phyloP scores from a whole-genome alignment of 78 protist species.

The Mastigamoeba balamuthi region DNA sequence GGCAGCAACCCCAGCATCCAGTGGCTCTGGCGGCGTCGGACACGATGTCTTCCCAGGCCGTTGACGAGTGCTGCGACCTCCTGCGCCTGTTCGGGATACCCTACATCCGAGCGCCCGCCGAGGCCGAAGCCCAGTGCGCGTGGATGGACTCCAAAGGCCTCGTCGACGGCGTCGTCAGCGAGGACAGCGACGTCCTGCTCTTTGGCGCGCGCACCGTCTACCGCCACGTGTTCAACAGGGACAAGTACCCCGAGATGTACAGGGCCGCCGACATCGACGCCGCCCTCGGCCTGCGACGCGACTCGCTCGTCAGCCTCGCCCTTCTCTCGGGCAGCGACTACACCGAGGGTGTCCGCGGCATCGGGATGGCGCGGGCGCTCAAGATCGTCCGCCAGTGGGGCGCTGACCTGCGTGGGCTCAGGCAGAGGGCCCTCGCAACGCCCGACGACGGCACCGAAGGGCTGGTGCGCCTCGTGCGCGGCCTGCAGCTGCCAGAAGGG shows the following conservation, averaged over 20 bases:
- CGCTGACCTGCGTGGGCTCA: neutral
- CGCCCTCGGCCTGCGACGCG: neutral
- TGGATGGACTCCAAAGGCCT: neutral
- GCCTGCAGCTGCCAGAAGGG: neutral
- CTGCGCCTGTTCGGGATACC: constrained; percentile 48
- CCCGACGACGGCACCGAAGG: neutral
- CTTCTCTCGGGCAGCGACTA: constrained; percentile 58
- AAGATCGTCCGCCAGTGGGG: constrained; percentile 2
- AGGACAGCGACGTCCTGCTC: constrained; percentile 49
- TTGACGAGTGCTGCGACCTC: neutral
- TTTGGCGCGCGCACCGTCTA: constrained; percentile 44
- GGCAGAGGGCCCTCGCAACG: neutral
- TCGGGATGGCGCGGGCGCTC: constrained; percentile 33
- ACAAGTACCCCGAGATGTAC: neutral
- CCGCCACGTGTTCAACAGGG: neutral
- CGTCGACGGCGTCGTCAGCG: constrained; percentile 32
- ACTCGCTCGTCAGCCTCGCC: constrained; percentile 8
- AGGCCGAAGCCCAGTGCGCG: constrained; percentile 55
- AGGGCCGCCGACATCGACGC: neutral
- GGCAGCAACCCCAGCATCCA: no score
- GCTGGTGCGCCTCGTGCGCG: neutral
- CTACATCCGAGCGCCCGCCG: constrained; percentile 24
- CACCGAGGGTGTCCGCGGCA: constrained; percentile 35
- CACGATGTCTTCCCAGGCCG: no score
- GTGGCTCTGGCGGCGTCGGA: no score